Evolutionary conservation across 2,329 filamentous ascomycete genomes (phyloP), one percentile per base, ranked within the genome.

Genomic region (Fusarium pseudonygamai): DNA sequence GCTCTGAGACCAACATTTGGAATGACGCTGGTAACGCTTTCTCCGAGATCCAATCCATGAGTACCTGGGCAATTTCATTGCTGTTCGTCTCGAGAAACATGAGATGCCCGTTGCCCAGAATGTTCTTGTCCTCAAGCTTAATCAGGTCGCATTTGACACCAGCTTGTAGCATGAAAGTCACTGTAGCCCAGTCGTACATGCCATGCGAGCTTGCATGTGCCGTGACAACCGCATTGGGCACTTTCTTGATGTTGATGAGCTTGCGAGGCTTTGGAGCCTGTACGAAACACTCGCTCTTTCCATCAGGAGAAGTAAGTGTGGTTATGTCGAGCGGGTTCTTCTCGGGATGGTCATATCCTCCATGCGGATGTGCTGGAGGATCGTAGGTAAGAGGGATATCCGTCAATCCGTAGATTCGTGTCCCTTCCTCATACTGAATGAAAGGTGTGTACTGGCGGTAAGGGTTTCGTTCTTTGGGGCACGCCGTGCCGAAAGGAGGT

Each of bases 71-170:
- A 60, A 88, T 81, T 0, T 81, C 74, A 37, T 83, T 70, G 64
- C 84, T 88, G 73, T 90, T 89, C 73, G 80, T 83, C 79, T 89
- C 87, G 39, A 89, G 74, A 50, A 88, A 87, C 79, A 86, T 82
- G 65, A 90, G 83, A 73, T 89, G 88, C 0, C 87, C 88, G 66
- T 91, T 90, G 0, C 89, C 89, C 28, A 79, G 76, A 4, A 90
- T 84, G 0, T 82, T 83, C 3, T 80, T 63, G 2, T 85, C 78
- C 0, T 80, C 83, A 49, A 90, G 80, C 56, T 83, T 79, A 40
- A 88, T 71, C 79, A 84, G 84, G 6, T 86, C 80, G 3, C 84
- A 82, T 0, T 74, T 65, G 3, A 86, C 82, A 0, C 88, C 88
- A 5, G 85, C 87, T 75, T 91, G 88, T 59, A 78, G 73, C 75